Conservation (phyloP, 2,329 filamentous ascomycete genomes). For the Sarocladium kiliense region DNA sequence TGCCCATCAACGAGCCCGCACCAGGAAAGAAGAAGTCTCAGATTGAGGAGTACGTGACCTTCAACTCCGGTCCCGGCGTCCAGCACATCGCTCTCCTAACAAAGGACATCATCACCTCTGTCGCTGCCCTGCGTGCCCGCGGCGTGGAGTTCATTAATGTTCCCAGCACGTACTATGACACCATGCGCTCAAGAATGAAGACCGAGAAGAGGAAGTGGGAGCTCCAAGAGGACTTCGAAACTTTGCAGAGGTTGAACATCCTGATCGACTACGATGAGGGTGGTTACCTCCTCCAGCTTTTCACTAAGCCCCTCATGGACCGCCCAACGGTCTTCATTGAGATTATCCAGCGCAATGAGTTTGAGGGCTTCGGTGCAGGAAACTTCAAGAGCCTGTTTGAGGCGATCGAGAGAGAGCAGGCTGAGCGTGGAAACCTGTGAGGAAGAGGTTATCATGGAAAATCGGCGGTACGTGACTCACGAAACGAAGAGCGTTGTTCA, state of each 20-base stretch:
- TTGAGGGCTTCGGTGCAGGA: conserved; percentile 87
- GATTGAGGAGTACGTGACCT: conserved; percentile 89
- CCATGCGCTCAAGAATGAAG: conserved; percentile 69
- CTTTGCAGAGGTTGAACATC: conserved; percentile 73
- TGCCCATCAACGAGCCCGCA: conserved; percentile 97
- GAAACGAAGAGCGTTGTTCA: background rate
- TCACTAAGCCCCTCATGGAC: conserved; percentile 87
- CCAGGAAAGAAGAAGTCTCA: conserved; percentile 85
- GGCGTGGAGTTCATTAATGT: conserved; percentile 93
- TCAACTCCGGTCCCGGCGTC: conserved; percentile 84
- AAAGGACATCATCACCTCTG: conserved; percentile 69
- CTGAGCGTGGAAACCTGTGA: conserved; percentile 74
- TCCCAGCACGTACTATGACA: conserved; percentile 78
- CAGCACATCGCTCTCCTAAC: conserved; percentile 92
- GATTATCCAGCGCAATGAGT: conserved; percentile 89
- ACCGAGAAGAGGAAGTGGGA: conserved; percentile 54
- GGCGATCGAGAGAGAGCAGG: conserved; percentile 92
- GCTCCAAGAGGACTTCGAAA: conserved; percentile 75
- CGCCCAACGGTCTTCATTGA: conserved; percentile 93
- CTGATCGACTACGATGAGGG: conserved; percentile 93
- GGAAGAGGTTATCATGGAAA: background rate
- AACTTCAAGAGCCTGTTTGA: conserved; percentile 96
- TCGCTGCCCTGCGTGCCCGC: conserved; percentile 73
- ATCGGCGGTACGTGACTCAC: no score
- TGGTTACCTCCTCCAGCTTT: conserved; percentile 74